Conservation (phyloP, 495 filamentous ascomycete genomes). For the Pseudomonodictys pantanalensis region DNA sequence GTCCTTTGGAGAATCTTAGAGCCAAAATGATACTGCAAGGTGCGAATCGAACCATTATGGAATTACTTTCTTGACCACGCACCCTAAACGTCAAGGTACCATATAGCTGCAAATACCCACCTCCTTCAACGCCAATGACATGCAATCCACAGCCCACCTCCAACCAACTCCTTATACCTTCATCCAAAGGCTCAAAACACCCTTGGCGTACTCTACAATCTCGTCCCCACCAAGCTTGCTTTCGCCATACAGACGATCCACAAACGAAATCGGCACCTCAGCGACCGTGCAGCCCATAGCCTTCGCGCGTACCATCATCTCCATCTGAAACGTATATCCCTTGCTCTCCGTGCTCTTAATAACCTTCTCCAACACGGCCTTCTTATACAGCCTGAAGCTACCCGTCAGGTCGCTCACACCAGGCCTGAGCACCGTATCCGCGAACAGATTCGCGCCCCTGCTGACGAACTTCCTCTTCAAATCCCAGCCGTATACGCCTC, state of each 20-base stretch:
- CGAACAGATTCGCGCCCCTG: constrained; percentile 90
- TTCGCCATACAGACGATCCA: constrained; percentile 92
- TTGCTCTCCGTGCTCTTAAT: constrained; percentile 87
- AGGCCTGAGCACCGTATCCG: constrained; percentile 87
- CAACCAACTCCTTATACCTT: constrained; percentile 66
- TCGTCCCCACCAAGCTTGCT: constrained; percentile 91
- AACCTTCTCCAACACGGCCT: constrained; percentile 80
- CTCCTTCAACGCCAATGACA: constrained; percentile 8
- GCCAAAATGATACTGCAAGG: too few species aligned
- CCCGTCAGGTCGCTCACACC: constrained; percentile 97
- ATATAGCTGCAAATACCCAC: neutral
- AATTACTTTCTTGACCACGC: neutral
- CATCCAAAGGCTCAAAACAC: constrained; percentile 83
- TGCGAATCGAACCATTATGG: too few species aligned
- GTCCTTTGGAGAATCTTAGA: too few species aligned
- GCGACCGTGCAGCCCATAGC: constrained; percentile 85
- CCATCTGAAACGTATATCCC: constrained; percentile 99
- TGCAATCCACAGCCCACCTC: too few species aligned
- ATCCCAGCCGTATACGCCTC: constrained; percentile 97
- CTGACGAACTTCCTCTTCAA: constrained; percentile 91
- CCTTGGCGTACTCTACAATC: constrained; percentile 98
- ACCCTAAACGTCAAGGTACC: too few species aligned
- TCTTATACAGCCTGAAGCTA: constrained; percentile 92
- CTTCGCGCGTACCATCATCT: constrained; percentile 91
- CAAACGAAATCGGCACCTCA: constrained; percentile 94